phyloP scores from a whole-genome alignment of 148 eudicot genomes.

The Beta vulgaris region DNA sequence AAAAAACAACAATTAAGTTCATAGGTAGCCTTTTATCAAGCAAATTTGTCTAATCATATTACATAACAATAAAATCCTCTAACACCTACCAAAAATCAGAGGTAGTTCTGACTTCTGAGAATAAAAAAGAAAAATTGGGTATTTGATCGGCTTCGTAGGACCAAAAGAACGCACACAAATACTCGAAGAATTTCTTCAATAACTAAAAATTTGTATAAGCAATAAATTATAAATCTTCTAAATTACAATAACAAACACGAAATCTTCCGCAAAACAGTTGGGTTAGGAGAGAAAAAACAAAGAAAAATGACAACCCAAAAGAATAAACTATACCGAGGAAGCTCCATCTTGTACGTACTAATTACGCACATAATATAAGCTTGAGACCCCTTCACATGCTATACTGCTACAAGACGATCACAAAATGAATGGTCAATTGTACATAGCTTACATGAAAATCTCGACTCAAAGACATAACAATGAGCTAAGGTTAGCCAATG shows the following conservation, averaged over 20 bases:
- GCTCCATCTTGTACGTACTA: neutral
- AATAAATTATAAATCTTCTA: neutral
- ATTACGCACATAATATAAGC: neutral
- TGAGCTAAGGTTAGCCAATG: conserved; percentile 37
- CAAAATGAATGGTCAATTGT: neutral
- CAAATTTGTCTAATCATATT: no score
- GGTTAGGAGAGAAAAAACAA: neutral
- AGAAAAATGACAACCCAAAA: neutral
- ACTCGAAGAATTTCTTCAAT: neutral
- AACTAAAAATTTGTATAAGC: neutral
- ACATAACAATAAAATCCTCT: no score
- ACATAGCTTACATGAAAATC: neutral
- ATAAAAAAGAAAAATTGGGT: no score
- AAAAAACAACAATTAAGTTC: no score
- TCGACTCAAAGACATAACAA: neutral
- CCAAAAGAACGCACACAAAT: neutral
- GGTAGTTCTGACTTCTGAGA: no score
- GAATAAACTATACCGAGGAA: neutral
- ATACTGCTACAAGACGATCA: neutral
- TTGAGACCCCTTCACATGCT: neutral
- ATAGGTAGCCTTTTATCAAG: no score
- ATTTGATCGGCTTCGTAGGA: neutral
- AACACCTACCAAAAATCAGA: no score
- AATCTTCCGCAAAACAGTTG: neutral
- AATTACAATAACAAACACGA: neutral